Evolutionary conservation across 306 rosid species (phyloP), one percentile per base, ranked within the genome.

Genomic region (Mucuna pruriens): DNA sequence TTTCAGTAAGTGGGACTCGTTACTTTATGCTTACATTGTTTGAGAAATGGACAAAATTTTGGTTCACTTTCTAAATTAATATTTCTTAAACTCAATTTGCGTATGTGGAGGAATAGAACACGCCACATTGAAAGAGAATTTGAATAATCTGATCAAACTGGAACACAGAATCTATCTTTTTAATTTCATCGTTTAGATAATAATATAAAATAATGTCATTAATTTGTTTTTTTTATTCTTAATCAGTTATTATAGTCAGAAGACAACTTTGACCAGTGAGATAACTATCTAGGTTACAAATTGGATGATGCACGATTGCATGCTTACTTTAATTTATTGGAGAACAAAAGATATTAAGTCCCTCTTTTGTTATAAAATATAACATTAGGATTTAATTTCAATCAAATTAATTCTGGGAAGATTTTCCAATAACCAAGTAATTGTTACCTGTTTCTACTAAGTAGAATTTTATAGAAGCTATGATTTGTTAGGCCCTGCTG

Each of bases 141-240:
- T 87, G 92, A 89, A 91, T 88, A 87, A 88, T 87, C 62, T 74
- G 61, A 89, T 78, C 92, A 81, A 85, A 83, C 83, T 83, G 90
- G 87, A 86, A 73, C 80, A 80, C 77, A 75, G 93, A 90, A 90
- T 89, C 92, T 80, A 78, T 87, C 76, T 74, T 82, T 86, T 54
- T 29, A 8, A 45, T 62, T 82, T 82, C 73, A 75, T 84, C 82
- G 1, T 79, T 75, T 89, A 89, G 90, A 87, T 88, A 86, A 86
- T 84, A 68, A 12, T 20, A 76, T 42, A 74, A 40, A 72, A 81
- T 34, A 49, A 74, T 44, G 20, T 44, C 6, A 16, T 40, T 42
- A n/a, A n/a, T n/a, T n/a, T n/a, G n/a, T 44, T 2, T 23, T 19
- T 74, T 20, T 65, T 1, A 22, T 11, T 39, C 33, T 39, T 64